Evolutionary conservation across 257 asterid species (phyloP).

Genomic region (Penstemon eatonii): DNA sequence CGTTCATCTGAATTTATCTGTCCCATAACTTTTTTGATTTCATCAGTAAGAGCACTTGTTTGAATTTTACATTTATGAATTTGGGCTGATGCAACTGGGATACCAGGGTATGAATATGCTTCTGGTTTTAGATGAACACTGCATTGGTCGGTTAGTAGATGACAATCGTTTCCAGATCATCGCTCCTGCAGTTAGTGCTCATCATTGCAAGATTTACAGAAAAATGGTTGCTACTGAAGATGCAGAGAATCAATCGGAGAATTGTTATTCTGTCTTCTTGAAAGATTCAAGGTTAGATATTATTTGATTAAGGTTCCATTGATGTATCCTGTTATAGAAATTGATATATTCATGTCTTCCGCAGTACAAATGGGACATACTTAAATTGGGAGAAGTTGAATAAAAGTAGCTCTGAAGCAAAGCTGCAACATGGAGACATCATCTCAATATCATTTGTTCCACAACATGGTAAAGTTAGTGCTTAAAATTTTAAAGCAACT

Average conservation of each 20-base stretch:
- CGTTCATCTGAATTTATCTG: no score
- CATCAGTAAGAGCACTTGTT: not conserved
- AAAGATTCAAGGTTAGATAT: constrained; percentile 78
- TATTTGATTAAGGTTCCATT: constrained; percentile 17
- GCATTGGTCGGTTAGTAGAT: constrained; percentile 81
- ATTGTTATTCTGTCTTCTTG: constrained; percentile 54
- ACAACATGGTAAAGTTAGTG: constrained; percentile 67
- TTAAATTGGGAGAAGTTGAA: constrained; percentile 78
- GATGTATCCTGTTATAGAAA: constrained; percentile 22
- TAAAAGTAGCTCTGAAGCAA: constrained; percentile 66
- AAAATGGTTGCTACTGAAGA: constrained; percentile 48
- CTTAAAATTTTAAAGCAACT: constrained; percentile 3
- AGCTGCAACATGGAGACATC: constrained; percentile 85
- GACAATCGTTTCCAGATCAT: constrained; percentile 72
- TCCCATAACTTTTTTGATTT: no score
- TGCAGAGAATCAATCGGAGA: constrained; percentile 37
- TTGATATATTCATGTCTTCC: constrained; percentile 39
- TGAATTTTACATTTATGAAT: constrained; percentile 1
- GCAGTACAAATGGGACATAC: constrained; percentile 97
- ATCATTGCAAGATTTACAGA: constrained; percentile 82
- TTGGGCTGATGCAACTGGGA: constrained; percentile 28
- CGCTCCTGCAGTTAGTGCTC: constrained; percentile 79
- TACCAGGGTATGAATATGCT: constrained; percentile 84
- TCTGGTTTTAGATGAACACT: constrained; percentile 69
- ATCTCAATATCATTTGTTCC: constrained; percentile 85